Percentiles rank a stretch among this genome's conserved stretches.
Conservation (phyloP, 1,284 basidiomycete species). For the Tilletia walkeri region DNA sequence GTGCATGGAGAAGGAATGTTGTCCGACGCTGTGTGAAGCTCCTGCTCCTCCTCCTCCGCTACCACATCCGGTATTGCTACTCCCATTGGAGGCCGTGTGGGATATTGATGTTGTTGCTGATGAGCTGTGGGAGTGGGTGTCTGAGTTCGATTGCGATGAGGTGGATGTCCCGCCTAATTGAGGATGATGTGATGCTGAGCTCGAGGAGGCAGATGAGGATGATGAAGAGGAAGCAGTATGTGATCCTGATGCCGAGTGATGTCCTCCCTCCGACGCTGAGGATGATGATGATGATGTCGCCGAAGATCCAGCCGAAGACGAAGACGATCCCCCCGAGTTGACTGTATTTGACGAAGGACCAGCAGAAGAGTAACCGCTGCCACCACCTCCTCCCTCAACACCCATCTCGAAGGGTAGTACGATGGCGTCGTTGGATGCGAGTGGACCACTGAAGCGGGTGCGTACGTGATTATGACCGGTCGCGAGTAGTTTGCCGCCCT, state of each 20-base stretch:
- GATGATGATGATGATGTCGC: not conserved
- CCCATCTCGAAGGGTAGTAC: not conserved
- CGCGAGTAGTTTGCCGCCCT: constrained; percentile 31
- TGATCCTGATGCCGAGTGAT: not conserved
- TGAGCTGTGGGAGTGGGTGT: not conserved
- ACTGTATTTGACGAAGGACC: no score
- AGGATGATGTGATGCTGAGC: not conserved
- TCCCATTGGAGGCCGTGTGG: not conserved
- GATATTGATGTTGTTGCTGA: not conserved
- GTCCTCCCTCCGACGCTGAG: not conserved
- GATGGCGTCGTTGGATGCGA: constrained; percentile 15
- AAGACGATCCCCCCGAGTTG: not conserved
- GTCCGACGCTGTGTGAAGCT: constrained; percentile 6
- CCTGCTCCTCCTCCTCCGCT: not conserved
- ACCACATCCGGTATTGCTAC: not conserved
- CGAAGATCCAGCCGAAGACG: not conserved
- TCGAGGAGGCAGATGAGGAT: not conserved
- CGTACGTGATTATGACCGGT: constrained; percentile 31
- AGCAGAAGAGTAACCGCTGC: not conserved
- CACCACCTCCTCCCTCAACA: no score
- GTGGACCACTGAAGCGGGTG: constrained; percentile 24
- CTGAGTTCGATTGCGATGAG: not conserved
- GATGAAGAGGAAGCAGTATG: not conserved
- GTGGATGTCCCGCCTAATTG: no score
- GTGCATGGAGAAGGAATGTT: constrained; percentile 31